Conservation (phyloP, 164 flowering plant genomes). For the Echeveria elegans region DNA sequence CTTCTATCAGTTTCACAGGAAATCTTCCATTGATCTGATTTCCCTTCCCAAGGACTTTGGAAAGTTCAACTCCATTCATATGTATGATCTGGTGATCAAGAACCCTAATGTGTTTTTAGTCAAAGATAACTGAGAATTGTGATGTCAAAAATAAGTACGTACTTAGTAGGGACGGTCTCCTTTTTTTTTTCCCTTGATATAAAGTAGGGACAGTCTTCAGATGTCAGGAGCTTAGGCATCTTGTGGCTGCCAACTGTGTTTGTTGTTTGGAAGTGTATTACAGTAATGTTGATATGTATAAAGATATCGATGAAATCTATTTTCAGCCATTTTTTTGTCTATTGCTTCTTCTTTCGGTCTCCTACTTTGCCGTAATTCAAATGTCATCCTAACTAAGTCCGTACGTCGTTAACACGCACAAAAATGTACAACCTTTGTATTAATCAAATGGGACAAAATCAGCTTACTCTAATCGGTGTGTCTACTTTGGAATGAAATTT, state of each 20-base stretch:
- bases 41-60: constrained; percentile 11
- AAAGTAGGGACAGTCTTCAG: not conserved
- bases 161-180: too few species aligned
- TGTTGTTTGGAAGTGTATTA: not conserved
- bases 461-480: too few species aligned
- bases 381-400: too few species aligned
- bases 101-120: constrained; percentile 12
- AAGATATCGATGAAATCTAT: not conserved
- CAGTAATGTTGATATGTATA: not conserved
- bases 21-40: constrained; percentile 12
- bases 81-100: constrained; percentile 13
- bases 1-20: constrained; percentile 8
- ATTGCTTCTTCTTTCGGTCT: not conserved
- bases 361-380: too few species aligned
- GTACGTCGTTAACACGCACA: too few species aligned
- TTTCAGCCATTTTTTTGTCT: not conserved
- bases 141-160: not conserved
- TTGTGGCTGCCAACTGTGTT: not conserved
- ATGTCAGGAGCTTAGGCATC: not conserved
- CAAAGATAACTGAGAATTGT: not conserved
- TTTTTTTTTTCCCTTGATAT: too few species aligned
- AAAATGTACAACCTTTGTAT: too few species aligned
- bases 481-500: too few species aligned
- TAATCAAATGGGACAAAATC: too few species aligned
- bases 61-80: constrained; percentile 12